These are phyloP conservation scores for Gloeophyllum trabeum DNA, from an alignment of 768 basidiomycete species.

Conservation along the genomic window DNA sequence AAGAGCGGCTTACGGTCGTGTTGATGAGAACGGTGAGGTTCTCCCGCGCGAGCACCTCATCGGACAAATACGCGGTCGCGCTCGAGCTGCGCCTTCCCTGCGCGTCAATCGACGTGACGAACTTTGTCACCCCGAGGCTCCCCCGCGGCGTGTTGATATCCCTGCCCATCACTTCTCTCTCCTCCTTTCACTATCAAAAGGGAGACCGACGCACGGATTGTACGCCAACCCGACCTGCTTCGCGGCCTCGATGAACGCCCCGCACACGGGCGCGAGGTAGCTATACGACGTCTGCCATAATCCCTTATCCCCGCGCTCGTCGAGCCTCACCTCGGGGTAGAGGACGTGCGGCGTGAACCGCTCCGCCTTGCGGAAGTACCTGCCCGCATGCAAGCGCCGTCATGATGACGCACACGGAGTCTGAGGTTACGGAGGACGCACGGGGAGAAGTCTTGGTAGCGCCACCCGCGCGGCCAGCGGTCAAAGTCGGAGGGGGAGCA, in stretches of 20 bases:
- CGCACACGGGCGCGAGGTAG: conserved; percentile 18
- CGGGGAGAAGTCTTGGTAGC: conserved; percentile 29
- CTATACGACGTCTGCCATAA: conserved; percentile 36
- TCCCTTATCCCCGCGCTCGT: conserved; percentile 41
- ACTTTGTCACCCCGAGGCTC: conserved; percentile 50
- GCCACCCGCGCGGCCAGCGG: conserved; percentile 33
- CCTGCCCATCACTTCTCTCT: too few relatives aligned
- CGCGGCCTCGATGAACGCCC: conserved; percentile 42
- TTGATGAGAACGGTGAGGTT: conserved; percentile 53
- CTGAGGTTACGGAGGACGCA: conserved; percentile 52
- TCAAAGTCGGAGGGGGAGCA: conserved; percentile 61
- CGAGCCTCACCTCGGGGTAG: conserved; percentile 36
- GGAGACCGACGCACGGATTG: conserved; percentile 26
- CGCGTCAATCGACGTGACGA: conserved; percentile 13
- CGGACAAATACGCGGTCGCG: conserved; percentile 57
- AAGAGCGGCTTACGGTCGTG: conserved; percentile 41
- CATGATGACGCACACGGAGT: too few relatives aligned
- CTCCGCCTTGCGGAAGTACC: conserved; percentile 64
- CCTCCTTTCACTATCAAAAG: too few relatives aligned
- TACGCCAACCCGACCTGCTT: conserved; percentile 37
- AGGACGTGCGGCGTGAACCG: conserved; percentile 37
- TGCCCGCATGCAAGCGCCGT: conserved; percentile 5
- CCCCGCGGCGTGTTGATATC: conserved; percentile 39
- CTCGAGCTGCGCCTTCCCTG: conserved; percentile 45
- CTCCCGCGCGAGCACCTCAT: conserved; percentile 47